phyloP scores from a whole-genome alignment of 345 rosid genomes.

The Physaria fendleri region DNA sequence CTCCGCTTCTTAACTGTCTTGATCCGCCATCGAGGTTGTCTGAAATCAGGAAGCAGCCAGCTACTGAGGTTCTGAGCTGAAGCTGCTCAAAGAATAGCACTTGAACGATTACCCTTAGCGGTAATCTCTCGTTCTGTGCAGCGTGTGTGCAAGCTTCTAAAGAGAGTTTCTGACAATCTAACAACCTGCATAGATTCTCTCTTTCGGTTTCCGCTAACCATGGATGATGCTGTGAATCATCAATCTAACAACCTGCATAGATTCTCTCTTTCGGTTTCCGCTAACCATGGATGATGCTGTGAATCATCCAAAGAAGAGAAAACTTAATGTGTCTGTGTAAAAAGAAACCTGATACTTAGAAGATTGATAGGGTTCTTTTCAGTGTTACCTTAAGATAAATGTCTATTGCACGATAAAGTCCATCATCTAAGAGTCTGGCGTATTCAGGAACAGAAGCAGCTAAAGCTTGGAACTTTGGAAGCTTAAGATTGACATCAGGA shows the following conservation, averaged over 20 bases:
- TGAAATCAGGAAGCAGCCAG: conserved; percentile 90
- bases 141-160: conserved; percentile 98
- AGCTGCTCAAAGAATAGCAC: conserved; percentile 99
- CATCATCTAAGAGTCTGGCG: conserved; percentile 86
- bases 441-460: conserved; percentile 88
- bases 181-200: conserved; percentile 83
- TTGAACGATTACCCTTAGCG: conserved; percentile 78
- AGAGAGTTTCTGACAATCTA: conserved; percentile 97
- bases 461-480: conserved; percentile 87
- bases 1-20: conserved; percentile 82
- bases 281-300: conserved; percentile 97
- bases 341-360: not conserved
- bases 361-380: not conserved
- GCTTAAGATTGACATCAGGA: conserved; percentile 87
- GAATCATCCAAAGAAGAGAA: not conserved
- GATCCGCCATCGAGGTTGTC: conserved; percentile 85
- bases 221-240: conserved; percentile 73
- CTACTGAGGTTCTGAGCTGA: conserved; percentile 93
- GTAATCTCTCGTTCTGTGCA: conserved; percentile 91
- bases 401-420: conserved; percentile 94
- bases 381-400: conserved; percentile 74
- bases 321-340: not conserved
- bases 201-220: conserved; percentile 89
- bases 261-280: conserved; percentile 83
- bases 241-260: conserved; percentile 75